These are phyloP conservation scores for Saturnispora halmiae DNA, from an alignment of 805 yeast species.

Conservation along the genomic window DNA sequence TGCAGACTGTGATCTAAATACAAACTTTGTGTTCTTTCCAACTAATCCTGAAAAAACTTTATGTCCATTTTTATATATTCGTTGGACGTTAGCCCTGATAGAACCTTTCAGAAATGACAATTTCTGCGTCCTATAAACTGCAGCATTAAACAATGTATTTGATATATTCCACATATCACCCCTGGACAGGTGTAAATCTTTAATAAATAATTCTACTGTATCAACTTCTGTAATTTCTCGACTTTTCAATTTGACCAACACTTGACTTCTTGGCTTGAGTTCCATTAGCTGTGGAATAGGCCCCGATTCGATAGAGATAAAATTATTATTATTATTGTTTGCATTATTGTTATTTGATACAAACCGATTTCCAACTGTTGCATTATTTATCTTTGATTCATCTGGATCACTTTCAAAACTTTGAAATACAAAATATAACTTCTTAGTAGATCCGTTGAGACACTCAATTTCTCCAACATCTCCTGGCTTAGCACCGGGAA, in stretches of 20 bases:
- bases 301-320: constrained; percentile 50
- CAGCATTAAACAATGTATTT: constrained; percentile 46
- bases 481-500: constrained; percentile 64
- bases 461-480: constrained; percentile 64
- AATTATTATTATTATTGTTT: constrained; percentile 20
- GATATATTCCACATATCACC: constrained; percentile 92
- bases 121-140: constrained; percentile 60
- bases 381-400: not conserved
- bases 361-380: constrained; percentile 10
- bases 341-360: constrained; percentile 14
- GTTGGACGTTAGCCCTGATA: constrained; percentile 55
- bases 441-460: constrained; percentile 30
- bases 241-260: constrained; percentile 42
- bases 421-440: constrained; percentile 37
- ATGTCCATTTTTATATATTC: constrained; percentile 57
- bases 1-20: constrained; percentile 88
- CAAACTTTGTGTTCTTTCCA: constrained; percentile 64
- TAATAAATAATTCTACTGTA: constrained; percentile 69
- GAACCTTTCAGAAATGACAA: constrained; percentile 49
- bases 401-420: constrained; percentile 13
- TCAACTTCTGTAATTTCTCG: constrained; percentile 58
- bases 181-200: constrained; percentile 71
- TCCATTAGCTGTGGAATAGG: constrained; percentile 53
- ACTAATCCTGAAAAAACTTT: constrained; percentile 69
- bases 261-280: constrained; percentile 58